Conservation (phyloP, 208 protist species). For the Trypanosoma theileri region DNA sequence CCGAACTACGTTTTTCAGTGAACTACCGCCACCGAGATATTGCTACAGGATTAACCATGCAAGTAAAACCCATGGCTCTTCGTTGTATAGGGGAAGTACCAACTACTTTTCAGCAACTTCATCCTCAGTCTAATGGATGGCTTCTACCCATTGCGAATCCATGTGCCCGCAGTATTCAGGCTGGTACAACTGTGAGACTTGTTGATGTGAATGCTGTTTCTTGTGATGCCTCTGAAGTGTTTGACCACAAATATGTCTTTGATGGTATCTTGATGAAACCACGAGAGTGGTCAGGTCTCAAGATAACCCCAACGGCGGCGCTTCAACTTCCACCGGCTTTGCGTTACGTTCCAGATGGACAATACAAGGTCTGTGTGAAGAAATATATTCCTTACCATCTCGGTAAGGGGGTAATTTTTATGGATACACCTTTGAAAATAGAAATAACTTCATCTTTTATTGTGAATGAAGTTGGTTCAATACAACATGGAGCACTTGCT, state of each 20-base stretch:
- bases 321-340: constrained; percentile 37
- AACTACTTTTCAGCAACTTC: constrained; percentile 24
- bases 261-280: constrained; percentile 27
- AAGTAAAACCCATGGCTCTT: constrained; percentile 30
- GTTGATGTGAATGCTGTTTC: constrained; percentile 32
- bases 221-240: constrained; percentile 18
- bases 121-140: constrained; percentile 33
- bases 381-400: constrained; percentile 23
- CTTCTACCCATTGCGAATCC: constrained; percentile 30
- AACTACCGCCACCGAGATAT: constrained; percentile 15
- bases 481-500: constrained; percentile 28
- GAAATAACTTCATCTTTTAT: constrained; percentile 23
- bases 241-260: constrained; percentile 26
- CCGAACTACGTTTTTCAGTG: constrained; percentile 10
- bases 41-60: constrained; percentile 29
- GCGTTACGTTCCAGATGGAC: constrained; percentile 44
- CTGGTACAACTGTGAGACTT: constrained; percentile 46
- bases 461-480: constrained; percentile 25
- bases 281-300: constrained; percentile 14
- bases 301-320: neutral
- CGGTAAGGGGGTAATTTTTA: constrained; percentile 22
- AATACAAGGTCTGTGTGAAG: constrained; percentile 47
- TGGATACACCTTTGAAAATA: constrained; percentile 26
- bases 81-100: constrained; percentile 37
- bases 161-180: constrained; percentile 45